A percentile compares a stretch with the other conserved stretches of the same genome.
Conservation (phyloP, 1,139 yeast species). For the Candida freyschussii region DNA sequence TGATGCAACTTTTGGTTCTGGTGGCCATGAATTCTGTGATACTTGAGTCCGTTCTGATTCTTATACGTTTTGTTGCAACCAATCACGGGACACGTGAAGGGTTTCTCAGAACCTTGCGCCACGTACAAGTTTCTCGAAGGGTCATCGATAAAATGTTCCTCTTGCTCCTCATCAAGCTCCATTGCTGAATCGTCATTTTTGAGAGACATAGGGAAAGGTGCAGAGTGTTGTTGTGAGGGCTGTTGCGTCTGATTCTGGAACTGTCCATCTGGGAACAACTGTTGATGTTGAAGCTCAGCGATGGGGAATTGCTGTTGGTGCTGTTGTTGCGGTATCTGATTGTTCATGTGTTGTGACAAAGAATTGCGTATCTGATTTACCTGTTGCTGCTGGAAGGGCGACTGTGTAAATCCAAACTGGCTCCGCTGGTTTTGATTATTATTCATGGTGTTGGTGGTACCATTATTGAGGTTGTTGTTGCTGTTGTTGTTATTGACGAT, state of each 20-base stretch:
- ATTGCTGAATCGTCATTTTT: constrained; percentile 33
- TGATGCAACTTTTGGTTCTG: constrained; percentile 89
- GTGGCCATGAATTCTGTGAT: constrained; percentile 95
- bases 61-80: constrained; percentile 98
- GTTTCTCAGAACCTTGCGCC: constrained; percentile 90
- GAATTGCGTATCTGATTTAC: constrained; percentile 11
- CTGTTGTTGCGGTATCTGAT: constrained; percentile 10
- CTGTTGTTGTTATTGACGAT: constrained; percentile 11
- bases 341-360: constrained; percentile 9
- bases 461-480: constrained; percentile 8
- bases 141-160: constrained; percentile 72
- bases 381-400: constrained; percentile 11
- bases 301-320: constrained; percentile 8
- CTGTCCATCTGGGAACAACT: constrained; percentile 9
- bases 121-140: constrained; percentile 94
- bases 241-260: constrained; percentile 16
- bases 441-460: constrained; percentile 7
- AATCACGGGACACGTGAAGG: constrained; percentile 95
- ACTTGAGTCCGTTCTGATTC: constrained; percentile 94
- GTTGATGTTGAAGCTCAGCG: constrained; percentile 7
- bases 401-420: constrained; percentile 12
- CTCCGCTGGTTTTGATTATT: constrained; percentile 8
- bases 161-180: constrained; percentile 29
- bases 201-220: constrained; percentile 23
- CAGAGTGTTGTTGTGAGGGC: constrained; percentile 14